Evolutionary conservation across 306 rosid genomes (phyloP), one percentile per base, ranked within the genome.

Genomic region (Cyclanthera cordifolia): DNA sequence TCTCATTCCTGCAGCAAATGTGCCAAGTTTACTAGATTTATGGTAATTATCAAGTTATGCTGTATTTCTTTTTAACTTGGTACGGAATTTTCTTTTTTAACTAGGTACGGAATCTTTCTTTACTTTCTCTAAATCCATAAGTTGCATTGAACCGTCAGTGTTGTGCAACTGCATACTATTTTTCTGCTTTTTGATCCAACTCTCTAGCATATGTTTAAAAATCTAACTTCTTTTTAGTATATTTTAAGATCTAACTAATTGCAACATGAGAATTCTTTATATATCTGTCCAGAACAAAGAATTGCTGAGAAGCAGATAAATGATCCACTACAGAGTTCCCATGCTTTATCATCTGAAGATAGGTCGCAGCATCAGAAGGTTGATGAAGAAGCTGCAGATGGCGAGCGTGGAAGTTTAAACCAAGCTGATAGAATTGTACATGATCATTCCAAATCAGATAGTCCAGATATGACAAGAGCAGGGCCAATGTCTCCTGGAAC

Each of bases 401-500:
- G 15, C 0, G 71, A 87, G 80, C 77, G 90, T 77, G 84, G 77
- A 25, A 85, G 86, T 78, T 89, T 83, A 77, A 82, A 86, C 76
- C 93, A 82, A 73, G 72, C 80, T 13, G 85, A 87, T 67, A 84
- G 81, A 80, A 74, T 73, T 67, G 82, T 82, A 59, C 70, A 86
- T 50, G 89, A 81, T 49, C 79, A 85, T 76, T 87, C 90, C 55
- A 76, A 81, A 75, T 92, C 93, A 52, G 90, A 84, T 65, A 85
- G 90, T 6, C 78, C 77, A 48, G 87, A 92, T 63, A 80, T 70
- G 72, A 73, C 83, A 3, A 80, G 77, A 76, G 83, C 77, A 76
- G 86, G 91, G 81, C 85, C 97, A 41, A 86, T 88, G 94, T 94
- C 99, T 77, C 99, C 97, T n/a, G 96, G 90, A 75, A 94, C 99